A percentile compares a stretch with the other conserved stretches of the same genome.
Evolutionary conservation across 805 yeast genomes (phyloP).

Genomic region (Kuraishia piskuri): DNA sequence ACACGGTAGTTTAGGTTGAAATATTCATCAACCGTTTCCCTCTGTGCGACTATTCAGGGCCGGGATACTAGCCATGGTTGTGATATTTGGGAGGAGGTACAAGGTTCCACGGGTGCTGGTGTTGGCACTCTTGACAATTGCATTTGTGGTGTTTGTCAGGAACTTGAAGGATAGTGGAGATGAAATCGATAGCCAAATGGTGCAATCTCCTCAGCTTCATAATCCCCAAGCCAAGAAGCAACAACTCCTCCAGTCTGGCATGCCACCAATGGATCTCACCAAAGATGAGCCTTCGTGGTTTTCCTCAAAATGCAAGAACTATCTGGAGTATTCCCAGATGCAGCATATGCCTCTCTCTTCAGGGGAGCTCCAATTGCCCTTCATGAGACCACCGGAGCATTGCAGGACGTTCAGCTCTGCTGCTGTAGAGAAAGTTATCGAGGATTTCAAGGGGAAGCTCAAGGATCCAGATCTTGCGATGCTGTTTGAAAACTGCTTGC

Average conservation of each 20-base stretch:
- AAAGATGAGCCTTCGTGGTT: background rate
- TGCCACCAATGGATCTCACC: background rate
- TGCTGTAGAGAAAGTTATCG: slow-evolving; percentile 53
- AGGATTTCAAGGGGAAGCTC: slow-evolving; percentile 39
- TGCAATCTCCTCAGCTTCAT: background rate
- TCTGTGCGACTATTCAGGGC: no score
- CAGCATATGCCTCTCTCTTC: slow-evolving; percentile 48
- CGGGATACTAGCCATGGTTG: background rate
- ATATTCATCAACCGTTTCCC: no score
- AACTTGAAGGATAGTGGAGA: background rate
- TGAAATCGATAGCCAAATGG: background rate
- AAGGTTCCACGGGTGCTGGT: background rate
- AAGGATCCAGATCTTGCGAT: slow-evolving; percentile 61
- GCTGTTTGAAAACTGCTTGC: slow-evolving; percentile 73
- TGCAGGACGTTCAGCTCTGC: slow-evolving; percentile 68
- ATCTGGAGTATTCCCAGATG: slow-evolving; percentile 47
- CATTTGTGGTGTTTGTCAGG: background rate
- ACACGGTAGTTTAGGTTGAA: background rate
- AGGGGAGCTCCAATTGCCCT: slow-evolving; percentile 54
- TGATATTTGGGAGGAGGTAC: slow-evolving; percentile 1
- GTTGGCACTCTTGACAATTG: background rate
- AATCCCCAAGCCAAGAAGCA: background rate
- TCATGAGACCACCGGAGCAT: slow-evolving; percentile 60
- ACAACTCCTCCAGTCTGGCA: background rate
- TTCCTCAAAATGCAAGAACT: slow-evolving; percentile 42